Evolutionary conservation across 768 basidiomycete genomes (phyloP).

Genomic region (Suillus spraguei): DNA sequence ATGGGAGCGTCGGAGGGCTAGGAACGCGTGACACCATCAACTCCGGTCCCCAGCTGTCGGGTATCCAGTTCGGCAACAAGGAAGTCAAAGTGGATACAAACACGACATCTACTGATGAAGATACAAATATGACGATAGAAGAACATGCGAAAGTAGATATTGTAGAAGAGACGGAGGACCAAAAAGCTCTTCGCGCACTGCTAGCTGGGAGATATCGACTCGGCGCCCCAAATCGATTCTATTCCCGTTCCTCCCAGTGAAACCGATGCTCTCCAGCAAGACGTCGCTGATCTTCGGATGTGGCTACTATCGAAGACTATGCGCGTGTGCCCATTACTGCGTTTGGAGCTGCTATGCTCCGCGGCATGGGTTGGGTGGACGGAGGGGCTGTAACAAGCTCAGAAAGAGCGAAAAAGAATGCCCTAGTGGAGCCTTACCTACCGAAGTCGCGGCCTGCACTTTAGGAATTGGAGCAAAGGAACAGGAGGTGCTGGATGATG

Average conservation of each 20-base stretch:
- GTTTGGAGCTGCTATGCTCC: slow-evolving; percentile 89
- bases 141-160: slow-evolving; percentile 28
- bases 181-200: slow-evolving; percentile 78
- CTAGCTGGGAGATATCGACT: slow-evolving; percentile 53
- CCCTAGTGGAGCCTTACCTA: slow-evolving; percentile 74
- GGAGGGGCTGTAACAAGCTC: slow-evolving; percentile 66
- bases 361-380: slow-evolving; percentile 97
- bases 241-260: slow-evolving; percentile 71
- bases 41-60: slow-evolving; percentile 69
- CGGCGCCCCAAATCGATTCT: slow-evolving; percentile 50
- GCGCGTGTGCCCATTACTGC: slow-evolving; percentile 87
- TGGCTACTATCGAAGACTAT: slow-evolving; percentile 83
- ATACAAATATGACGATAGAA: slow-evolving; percentile 25
- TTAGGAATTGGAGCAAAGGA: slow-evolving; percentile 95
- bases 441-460: slow-evolving; percentile 84
- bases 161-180: slow-evolving; percentile 70
- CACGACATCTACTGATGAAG: slow-evolving; percentile 15
- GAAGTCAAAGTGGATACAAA: slow-evolving; percentile 21
- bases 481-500: slow-evolving; percentile 70
- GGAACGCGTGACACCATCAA: slow-evolving; percentile 79
- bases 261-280: slow-evolving; percentile 81
- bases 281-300: slow-evolving; percentile 80
- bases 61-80: slow-evolving; percentile 55
- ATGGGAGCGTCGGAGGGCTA: slow-evolving; percentile 78
- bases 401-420: slow-evolving; percentile 54